phyloP scores from a whole-genome alignment of 495 filamentous ascomycete species.

The Talaromyces liani region DNA sequence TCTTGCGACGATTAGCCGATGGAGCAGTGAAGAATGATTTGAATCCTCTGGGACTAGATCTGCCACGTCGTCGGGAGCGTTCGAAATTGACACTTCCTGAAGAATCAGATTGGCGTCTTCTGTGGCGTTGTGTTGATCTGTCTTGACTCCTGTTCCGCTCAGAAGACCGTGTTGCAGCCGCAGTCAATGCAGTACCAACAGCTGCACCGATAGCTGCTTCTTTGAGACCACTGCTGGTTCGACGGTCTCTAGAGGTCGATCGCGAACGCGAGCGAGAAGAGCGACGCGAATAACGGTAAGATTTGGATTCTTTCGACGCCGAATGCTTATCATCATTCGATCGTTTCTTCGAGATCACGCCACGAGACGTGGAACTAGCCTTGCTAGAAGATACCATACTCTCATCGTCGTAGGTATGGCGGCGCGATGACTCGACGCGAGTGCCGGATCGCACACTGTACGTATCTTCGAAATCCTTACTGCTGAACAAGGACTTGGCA shows the following conservation, averaged over 20 bases:
- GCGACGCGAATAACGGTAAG: conserved; percentile 3
- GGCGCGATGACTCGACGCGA: conserved; percentile 23
- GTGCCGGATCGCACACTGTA: conserved; percentile 48
- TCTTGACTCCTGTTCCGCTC: conserved; percentile 19
- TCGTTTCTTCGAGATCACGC: conserved; percentile 29
- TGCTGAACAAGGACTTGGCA: conserved; percentile 45
- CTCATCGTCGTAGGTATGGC: conserved; percentile 28
- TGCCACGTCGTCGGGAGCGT: conserved; percentile 21
- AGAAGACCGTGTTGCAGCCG: conserved; percentile 18
- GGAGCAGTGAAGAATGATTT: conserved; percentile 43
- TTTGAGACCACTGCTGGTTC: conserved; percentile 24
- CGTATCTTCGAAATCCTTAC: conserved; percentile 51
- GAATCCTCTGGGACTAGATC: conserved; percentile 23
- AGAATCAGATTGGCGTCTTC: conserved; percentile 24
- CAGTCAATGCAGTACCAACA: conserved; percentile 34
- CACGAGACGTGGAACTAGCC: conserved; percentile 38
- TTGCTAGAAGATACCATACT: conserved; percentile 28
- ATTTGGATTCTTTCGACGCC: not conserved
- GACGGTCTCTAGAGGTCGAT: conserved; percentile 30
- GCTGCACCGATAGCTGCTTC: conserved; percentile 39
- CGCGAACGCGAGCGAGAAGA: conserved; percentile 12
- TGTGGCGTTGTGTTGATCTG: conserved; percentile 18
- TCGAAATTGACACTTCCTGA: conserved; percentile 28
- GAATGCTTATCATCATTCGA: conserved; percentile 15
- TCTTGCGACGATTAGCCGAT: conserved; percentile 40